Base-by-base conservation (phyloP, 2,329 filamentous ascomycete species). In the Talaromyces verruculosus region DNA sequence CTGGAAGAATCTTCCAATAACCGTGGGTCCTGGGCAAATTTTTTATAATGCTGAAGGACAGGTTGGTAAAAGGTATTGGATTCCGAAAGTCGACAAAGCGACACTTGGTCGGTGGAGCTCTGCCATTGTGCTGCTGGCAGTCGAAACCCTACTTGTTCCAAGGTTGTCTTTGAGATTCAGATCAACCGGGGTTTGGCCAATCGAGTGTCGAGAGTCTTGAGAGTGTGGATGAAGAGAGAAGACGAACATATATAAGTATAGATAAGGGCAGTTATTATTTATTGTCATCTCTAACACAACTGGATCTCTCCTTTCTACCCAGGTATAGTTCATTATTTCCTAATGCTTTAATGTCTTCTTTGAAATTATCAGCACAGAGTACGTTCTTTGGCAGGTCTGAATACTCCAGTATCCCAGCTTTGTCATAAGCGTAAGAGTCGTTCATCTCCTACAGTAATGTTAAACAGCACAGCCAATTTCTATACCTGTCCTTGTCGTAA, bases 321-420 rank as follows among this genome's bases (percentile, higher is more conserved):
- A 22, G 22, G 2, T 22, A 22, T 22, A 22, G 22, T 51, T 60
- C 63, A 51, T 64, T 60, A 64, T 64, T 59, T 39, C 53, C 53
- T 59, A 15, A 59, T 49, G 53, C 53, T 59, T 64, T 64, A 41
- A 64, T 58, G 30, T 41, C 63, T 51, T 49, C 53, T 64, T 47
- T 64, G 51, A 57, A 58, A 58, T 33, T 15, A 47, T 33, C 22
- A 57, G 47, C 33, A 49, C 60, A 25, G 60, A 43, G 39, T 63
- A 57, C 11, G 45, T 30, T 43, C 35, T 63, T 63, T 33, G 35
- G 39, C 37, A 33, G 19, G 30, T n/a, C 39, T 45, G 58, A 43
- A 28, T 22, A 60, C 58, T 33, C 19, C 39, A 45, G 37, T 60
- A 60, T 19, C 58, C 25, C 10, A 43, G 35, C 19, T 59, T 59